A percentile compares a stretch with the other conserved stretches of the same genome.
phyloP scores from a whole-genome alignment of 2,329 filamentous ascomycete species.

The Clonostachys byssicola region DNA sequence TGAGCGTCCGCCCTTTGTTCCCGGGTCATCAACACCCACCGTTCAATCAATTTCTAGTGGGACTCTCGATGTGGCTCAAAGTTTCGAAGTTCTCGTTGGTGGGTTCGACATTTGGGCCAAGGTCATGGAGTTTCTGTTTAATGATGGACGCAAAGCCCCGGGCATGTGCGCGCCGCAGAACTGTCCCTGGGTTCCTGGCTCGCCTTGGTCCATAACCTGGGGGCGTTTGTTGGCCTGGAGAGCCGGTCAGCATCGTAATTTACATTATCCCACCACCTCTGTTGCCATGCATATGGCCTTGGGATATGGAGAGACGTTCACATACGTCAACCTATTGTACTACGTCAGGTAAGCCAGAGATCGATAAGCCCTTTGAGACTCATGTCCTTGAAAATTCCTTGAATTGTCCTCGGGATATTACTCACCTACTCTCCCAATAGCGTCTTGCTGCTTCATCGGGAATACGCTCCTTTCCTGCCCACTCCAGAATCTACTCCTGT shows the following conservation, averaged over 20 bases:
- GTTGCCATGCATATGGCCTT: slow-evolving; percentile 31
- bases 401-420: background rate
- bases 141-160: slow-evolving; percentile 31
- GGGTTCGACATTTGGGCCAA: slow-evolving; percentile 38
- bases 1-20: slow-evolving; percentile 6
- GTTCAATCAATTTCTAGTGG: slow-evolving; percentile 3
- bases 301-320: slow-evolving; percentile 32
- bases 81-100: slow-evolving; percentile 28
- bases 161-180: slow-evolving; percentile 30
- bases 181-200: slow-evolving; percentile 29
- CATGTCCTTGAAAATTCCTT: background rate
- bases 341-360: slow-evolving; percentile 27
- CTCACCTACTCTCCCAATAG: slow-evolving; percentile 12
- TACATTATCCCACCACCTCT: slow-evolving; percentile 27
- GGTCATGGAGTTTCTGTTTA: slow-evolving; percentile 33
- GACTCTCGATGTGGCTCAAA: slow-evolving; percentile 15
- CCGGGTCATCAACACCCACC: background rate
- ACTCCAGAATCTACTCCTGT: slow-evolving; percentile 21
- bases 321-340: slow-evolving; percentile 36
- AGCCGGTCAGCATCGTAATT: slow-evolving; percentile 20
- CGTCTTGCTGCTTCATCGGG: slow-evolving; percentile 32
- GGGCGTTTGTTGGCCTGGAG: slow-evolving; percentile 26
- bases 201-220: slow-evolving; percentile 23
- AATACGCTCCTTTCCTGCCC: slow-evolving; percentile 38
- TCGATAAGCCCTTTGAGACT: background rate